Base-by-base conservation (phyloP, 441 rosid species). In the Pelargonium cotyledonis region DNA sequence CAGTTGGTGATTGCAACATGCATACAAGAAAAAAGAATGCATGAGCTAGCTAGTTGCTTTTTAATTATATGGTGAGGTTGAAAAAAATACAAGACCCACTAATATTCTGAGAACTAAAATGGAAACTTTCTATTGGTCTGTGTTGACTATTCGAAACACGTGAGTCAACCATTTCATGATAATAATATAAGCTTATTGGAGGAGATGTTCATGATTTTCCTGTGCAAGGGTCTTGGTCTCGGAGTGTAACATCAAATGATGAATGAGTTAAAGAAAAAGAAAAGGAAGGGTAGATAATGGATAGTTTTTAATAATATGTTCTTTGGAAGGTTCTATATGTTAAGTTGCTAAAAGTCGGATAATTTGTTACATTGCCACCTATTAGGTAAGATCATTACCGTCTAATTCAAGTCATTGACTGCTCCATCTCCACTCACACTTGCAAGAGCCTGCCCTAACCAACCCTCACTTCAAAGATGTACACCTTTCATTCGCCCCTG, bases 291-390 rank as follows among this genome's bases (percentile, higher is more conserved):
- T 3, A 35, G 40, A 35, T 4, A 35, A 35, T 14, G 1, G 41
- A n/a, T 4, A 1, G 8, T 8, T 29, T 3, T 16, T 18, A 58
- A 53, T 38, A 66, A 47, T 60, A 65, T 8, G 63, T 8, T 61
- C 57, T 63, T 26, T 73, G 70, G 70, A 68, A n/a, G 41, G 35
- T 67, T n/a, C 64, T 63, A 44, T 70, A 18, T 23, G 72, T 44
- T 67, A 68, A 46, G 58, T 77, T 46, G 40, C 41, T 31, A 53
- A 66, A 73, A 70, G 72, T 70, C 70, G n/a, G 69, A 60, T 53
- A 21, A 63, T 70, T 73, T 55, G 80, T 68, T 70, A 66, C 72
- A 73, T 67, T 70, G 31, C 63, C 41, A 49, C 47, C 8, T 1
- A 63, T 77, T 67, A 57, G 74, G 72, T 77, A 63, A 46, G 67